Percentiles rank a stretch among this genome's conserved stretches.
phyloP scores from a whole-genome alignment of 108 stramenopile genomes.

The Stephanodiscus triporus region DNA sequence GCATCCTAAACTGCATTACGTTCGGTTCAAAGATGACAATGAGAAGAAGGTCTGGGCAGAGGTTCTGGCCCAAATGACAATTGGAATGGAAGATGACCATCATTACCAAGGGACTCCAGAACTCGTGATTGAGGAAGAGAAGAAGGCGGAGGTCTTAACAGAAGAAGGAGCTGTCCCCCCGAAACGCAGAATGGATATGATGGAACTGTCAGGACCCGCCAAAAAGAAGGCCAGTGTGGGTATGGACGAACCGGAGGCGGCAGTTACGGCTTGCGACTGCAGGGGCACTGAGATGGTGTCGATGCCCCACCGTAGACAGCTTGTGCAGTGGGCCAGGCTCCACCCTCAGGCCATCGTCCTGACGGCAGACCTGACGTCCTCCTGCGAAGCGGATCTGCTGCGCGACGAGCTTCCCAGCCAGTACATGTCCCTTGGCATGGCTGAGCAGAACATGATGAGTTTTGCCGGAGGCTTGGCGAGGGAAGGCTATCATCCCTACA shows the following conservation, averaged over 20 bases:
- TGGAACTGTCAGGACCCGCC: not conserved
- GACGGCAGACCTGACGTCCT: slow-evolving; percentile 33
- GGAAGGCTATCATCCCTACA: slow-evolving; percentile 21
- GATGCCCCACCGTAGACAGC: slow-evolving; percentile 20
- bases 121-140: not conserved
- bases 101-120: not conserved
- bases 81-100: not conserved
- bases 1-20: slow-evolving; percentile 25
- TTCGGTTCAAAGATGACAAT: slow-evolving; percentile 19
- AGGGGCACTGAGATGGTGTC: slow-evolving; percentile 4
- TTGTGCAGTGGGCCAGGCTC: slow-evolving; percentile 14
- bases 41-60: slow-evolving; percentile 20
- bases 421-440: slow-evolving; percentile 32
- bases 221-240: not conserved
- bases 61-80: slow-evolving; percentile 15
- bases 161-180: not conserved
- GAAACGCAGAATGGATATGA: not conserved
- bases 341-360: slow-evolving; percentile 26
- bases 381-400: slow-evolving; percentile 32
- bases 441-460: slow-evolving; percentile 37
- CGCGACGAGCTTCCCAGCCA: slow-evolving; percentile 25
- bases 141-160: not conserved
- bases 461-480: slow-evolving; percentile 32
- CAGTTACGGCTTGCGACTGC: not conserved
- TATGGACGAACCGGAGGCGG: not conserved